These are phyloP conservation scores for Quercus tomentella DNA, from an alignment of 331 rosid genomes.

Conservation along the genomic window DNA sequence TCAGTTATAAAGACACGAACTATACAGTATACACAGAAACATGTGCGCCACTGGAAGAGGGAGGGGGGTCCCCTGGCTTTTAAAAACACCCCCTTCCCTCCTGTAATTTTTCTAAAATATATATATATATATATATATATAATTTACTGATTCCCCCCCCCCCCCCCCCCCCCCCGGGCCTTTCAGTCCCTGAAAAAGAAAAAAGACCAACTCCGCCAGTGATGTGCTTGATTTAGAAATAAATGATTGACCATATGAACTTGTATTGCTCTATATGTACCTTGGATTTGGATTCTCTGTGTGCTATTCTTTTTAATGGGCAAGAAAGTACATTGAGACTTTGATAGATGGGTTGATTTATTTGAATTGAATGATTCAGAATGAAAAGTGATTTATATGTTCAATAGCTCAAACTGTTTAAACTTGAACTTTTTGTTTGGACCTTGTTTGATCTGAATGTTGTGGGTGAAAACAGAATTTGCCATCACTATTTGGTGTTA, in stretches of 20 bases:
- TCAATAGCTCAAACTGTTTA: not conserved
- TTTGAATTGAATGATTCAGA: not conserved
- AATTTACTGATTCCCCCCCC: no score
- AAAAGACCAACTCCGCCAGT: no score
- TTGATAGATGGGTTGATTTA: no score
- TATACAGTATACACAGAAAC: not conserved
- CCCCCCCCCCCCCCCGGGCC: no score
- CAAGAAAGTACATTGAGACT: no score
- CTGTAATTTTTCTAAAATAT: no score
- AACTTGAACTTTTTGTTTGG: not conserved
- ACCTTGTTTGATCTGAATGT: not conserved
- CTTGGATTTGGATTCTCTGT: not conserved
- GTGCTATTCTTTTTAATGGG: not conserved
- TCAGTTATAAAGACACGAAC: not conserved
- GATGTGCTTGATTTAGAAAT: not conserved
- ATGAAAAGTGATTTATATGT: not conserved
- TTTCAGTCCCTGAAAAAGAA: not conserved
- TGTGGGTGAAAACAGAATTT: not conserved
- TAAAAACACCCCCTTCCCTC: no score
- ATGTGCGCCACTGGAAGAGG: no score
- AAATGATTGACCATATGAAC: not conserved
- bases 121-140: no score
- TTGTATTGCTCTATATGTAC: not conserved
- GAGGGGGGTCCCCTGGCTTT: no score
- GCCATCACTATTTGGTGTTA: not conserved